A percentile compares a stretch with the other conserved stretches of the same genome.
Conservation (phyloP, 805 yeast genomes). For the Blastobotrys chiropterorum region DNA sequence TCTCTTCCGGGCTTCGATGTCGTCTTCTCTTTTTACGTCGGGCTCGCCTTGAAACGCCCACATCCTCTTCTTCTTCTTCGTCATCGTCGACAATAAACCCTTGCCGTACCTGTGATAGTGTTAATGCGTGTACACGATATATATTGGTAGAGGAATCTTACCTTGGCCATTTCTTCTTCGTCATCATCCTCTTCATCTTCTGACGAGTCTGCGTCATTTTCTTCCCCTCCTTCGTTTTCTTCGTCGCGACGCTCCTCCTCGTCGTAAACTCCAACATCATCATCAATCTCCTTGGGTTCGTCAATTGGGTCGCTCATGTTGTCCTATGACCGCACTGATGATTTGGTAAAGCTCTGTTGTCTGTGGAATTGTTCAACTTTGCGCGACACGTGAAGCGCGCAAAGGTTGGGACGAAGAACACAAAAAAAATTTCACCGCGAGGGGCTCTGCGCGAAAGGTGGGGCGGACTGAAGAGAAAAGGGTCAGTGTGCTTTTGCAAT, state of each 20-base stretch:
- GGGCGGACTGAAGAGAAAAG: too few species aligned
- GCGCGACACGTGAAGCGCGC: not conserved
- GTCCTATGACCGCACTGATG: not conserved
- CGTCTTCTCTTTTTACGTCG: slow-evolving; percentile 13
- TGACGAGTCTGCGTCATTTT: slow-evolving; percentile 57
- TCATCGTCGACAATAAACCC: slow-evolving; percentile 95
- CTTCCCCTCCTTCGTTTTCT: slow-evolving; percentile 30
- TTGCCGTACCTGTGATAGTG: slow-evolving; percentile 51
- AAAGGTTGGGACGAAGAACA: not conserved
- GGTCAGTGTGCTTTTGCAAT: too few species aligned
- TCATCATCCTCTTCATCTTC: slow-evolving; percentile 92
- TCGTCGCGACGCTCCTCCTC: slow-evolving; percentile 12
- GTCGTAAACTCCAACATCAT: slow-evolving; percentile 13
- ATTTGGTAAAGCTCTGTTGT: not conserved
- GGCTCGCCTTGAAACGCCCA: slow-evolving; percentile 1
- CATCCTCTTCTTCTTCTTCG: slow-evolving; percentile 44
- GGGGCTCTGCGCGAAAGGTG: not conserved
- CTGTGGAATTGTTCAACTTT: not conserved
- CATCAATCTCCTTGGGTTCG: slow-evolving; percentile 3
- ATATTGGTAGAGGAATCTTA: slow-evolving; percentile 14
- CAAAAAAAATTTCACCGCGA: not conserved
- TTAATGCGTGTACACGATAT: not conserved
- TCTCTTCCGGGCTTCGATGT: slow-evolving; percentile 12
- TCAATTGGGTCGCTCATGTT: slow-evolving; percentile 6
- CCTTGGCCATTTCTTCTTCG: slow-evolving; percentile 75